Conservation (phyloP, 345 rosid genomes). For the Melaleuca quinquenervia region DNA sequence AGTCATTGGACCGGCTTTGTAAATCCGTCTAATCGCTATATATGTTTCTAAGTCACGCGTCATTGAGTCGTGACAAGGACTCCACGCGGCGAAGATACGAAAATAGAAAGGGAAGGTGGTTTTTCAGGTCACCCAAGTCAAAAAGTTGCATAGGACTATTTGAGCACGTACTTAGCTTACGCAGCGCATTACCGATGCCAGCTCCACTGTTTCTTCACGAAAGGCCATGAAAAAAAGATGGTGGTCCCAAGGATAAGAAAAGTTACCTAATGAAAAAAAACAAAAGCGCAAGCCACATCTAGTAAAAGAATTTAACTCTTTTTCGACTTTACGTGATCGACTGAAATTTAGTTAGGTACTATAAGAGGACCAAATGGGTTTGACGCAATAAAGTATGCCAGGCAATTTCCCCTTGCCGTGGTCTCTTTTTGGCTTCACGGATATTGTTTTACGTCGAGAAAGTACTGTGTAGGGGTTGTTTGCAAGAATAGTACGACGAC, state of each 20-base stretch:
- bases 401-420: not conserved
- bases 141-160: not conserved
- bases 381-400: fast-evolving
- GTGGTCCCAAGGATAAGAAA: not conserved
- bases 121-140: too few species aligned
- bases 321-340: not conserved
- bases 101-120: too few species aligned
- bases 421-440: not conserved
- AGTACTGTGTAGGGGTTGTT: fast-evolving
- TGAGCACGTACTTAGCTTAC: not conserved
- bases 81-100: too few species aligned
- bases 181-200: not conserved
- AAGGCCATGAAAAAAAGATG: not conserved
- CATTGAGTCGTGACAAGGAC: too few species aligned
- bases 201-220: not conserved
- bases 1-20: too few species aligned
- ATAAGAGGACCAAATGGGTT: fast-evolving
- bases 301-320: not conserved
- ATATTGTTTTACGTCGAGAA: not conserved
- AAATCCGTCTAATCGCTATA: too few species aligned
- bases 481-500: not conserved
- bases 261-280: not conserved
- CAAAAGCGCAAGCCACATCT: not conserved
- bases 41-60: too few species aligned
- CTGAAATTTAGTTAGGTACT: not conserved